Base-by-base conservation (phyloP, 2,329 filamentous ascomycete genomes). In the Colletotrichum neosansevieriae region DNA sequence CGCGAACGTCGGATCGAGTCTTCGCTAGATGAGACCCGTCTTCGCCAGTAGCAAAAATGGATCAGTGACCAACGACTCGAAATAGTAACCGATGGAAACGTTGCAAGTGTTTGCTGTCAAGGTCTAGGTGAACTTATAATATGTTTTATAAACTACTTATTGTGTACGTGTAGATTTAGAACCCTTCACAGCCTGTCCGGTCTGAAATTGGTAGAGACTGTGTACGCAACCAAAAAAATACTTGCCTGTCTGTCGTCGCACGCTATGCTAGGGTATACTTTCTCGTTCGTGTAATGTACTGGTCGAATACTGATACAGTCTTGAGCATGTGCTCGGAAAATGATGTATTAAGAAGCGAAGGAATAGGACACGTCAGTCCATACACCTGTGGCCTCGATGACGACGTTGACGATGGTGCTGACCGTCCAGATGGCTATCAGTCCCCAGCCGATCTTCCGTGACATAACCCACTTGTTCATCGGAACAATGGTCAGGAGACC, bases 401-500 rank as follows among this genome's bases (percentile, higher is more conserved):
- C 83, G 2, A 99, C 87, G 79, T 98, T 99, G 21, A 90, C 83
- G 38, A 92, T 75, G 0, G 95, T 98, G 76, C 92, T 94, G 29
- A 94, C 78, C 12, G 81, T 84, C 96, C 96, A 99, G 17, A 98
- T 79, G 10, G 82, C 85, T 73, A 99, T 92, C 73, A 98, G 78
- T 0, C 88, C 88, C 85, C 89, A 92, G 13, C 96, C 96, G 73
- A 99, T 93, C 78, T 85, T 90, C 60, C 90, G 87, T 76, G 89
- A 94, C 88, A 98, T 91, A 45, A 91, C 83, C 94, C 94, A 98
- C 71, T 89, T 89, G 79, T 96, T 97, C 82, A 91, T 76, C 5
- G 96, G 96, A 60, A 99, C 93, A 1, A 90, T 85, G 32, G 97
- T 85, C 70, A 99, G 82, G 72, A 99, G 80, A 3, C 91, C 89